A percentile compares a stretch with the other conserved stretches of the same genome.
phyloP scores from a whole-genome alignment of 805 yeast genomes.

The Myxozyma udenii region DNA sequence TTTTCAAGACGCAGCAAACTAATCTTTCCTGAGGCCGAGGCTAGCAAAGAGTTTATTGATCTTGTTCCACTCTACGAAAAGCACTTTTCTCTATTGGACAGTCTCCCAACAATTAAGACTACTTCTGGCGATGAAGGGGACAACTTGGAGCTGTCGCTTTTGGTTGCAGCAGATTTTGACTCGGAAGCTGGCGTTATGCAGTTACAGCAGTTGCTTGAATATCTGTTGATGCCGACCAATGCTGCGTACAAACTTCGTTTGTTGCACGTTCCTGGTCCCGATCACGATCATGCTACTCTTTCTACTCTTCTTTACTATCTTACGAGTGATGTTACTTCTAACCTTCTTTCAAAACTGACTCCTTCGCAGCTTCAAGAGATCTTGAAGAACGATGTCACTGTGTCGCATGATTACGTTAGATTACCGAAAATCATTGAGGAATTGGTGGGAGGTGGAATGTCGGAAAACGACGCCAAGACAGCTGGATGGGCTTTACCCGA shows the following conservation, averaged over 20 bases:
- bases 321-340: neutral
- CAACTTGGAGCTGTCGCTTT: conserved; percentile 17
- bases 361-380: conserved; percentile 9
- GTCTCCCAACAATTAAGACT: conserved; percentile 19
- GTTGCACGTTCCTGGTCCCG: conserved; percentile 23
- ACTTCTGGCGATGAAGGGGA: conserved; percentile 2
- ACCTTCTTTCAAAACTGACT: conserved; percentile 5
- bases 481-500: conserved; percentile 29
- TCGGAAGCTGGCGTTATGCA: conserved; percentile 16
- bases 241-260: conserved; percentile 5
- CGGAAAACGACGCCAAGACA: conserved; percentile 6
- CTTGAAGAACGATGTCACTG: conserved; percentile 1
- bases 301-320: conserved; percentile 23
- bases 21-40: conserved; percentile 50
- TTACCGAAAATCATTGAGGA: conserved; percentile 15
- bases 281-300: conserved; percentile 12
- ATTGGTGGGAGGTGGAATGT: neutral
- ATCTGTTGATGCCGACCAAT: neutral
- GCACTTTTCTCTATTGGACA: conserved; percentile 1
- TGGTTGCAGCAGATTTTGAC: conserved; percentile 22
- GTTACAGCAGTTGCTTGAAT: conserved; percentile 9
- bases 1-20: conserved; percentile 47
- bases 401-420: conserved; percentile 14
- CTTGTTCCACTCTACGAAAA: conserved; percentile 14
- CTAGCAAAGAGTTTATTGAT: conserved; percentile 37